Percentiles rank a stretch among this genome's conserved stretches.
phyloP scores from a whole-genome alignment of 305 asterid species.

The Fraxinus xanthoxyloides region DNA sequence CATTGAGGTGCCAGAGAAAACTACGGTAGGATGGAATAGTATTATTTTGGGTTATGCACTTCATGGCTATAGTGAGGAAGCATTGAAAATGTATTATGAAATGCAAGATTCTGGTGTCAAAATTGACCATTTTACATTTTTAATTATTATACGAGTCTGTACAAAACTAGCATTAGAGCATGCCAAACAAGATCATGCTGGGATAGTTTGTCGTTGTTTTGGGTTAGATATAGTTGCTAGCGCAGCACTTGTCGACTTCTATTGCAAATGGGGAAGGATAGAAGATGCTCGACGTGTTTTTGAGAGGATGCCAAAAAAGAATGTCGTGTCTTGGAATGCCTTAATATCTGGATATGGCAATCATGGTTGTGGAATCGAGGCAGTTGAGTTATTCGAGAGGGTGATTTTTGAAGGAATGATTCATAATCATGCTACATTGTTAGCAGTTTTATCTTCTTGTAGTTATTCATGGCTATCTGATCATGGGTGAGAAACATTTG shows the following conservation, averaged over 20 bases:
- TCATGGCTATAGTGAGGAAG: constrained; percentile 78
- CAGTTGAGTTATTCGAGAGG: constrained; percentile 57
- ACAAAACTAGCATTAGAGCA: constrained; percentile 73
- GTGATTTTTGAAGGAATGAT: constrained; percentile 58
- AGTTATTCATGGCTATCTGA: constrained; percentile 74
- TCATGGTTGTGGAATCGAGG: constrained; percentile 70
- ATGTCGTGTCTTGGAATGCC: constrained; percentile 77
- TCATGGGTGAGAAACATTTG: constrained; percentile 72
- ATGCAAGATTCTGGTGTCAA: constrained; percentile 68
- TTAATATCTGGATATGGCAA: constrained; percentile 71
- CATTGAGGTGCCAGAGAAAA: constrained; percentile 57
- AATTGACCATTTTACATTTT: constrained; percentile 73
- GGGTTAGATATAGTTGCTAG: constrained; percentile 68
- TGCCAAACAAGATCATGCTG: constrained; percentile 84
- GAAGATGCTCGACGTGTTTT: constrained; percentile 78
- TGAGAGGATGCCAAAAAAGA: constrained; percentile 70
- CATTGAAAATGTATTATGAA: constrained; percentile 60
- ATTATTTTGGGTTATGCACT: constrained; percentile 72
- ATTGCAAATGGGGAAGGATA: constrained; percentile 88
- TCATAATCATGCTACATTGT: constrained; percentile 72
- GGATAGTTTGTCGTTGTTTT: constrained; percentile 65
- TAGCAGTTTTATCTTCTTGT: constrained; percentile 76
- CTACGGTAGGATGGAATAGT: constrained; percentile 77
- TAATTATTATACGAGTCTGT: constrained; percentile 62
- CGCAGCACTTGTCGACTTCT: constrained; percentile 83